phyloP scores from a whole-genome alignment of 2,329 filamentous ascomycete species.

The Calonectria montana region DNA sequence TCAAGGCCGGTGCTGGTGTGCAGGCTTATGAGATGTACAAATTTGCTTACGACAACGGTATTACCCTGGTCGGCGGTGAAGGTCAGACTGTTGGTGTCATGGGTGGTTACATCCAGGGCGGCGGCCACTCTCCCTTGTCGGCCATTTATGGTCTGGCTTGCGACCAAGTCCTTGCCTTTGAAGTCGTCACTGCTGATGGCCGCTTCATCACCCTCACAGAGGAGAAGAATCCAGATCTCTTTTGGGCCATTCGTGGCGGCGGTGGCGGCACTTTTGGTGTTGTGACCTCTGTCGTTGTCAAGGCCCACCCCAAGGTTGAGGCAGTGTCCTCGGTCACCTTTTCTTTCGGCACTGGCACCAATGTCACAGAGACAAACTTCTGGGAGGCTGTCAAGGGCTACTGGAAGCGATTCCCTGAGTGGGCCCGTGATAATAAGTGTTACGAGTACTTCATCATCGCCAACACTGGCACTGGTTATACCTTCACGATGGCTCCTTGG shows the following conservation, averaged over 20 bases:
- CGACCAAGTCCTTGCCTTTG: conserved; percentile 66
- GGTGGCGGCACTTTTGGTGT: conserved; percentile 62
- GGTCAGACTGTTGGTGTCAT: conserved; percentile 66
- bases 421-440: conserved; percentile 37
- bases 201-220: conserved; percentile 55
- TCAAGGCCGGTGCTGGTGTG: conserved; percentile 66
- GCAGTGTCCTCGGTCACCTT: conserved; percentile 46
- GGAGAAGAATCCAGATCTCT: conserved; percentile 64
- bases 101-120: conserved; percentile 71
- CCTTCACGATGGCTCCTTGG: conserved; percentile 46
- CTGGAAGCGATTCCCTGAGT: conserved; percentile 39
- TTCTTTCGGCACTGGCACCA: conserved; percentile 33
- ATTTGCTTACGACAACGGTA: conserved; percentile 57
- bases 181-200: conserved; percentile 65
- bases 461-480: conserved; percentile 43
- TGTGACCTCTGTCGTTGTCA: conserved; percentile 52
- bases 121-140: conserved; percentile 65
- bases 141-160: conserved; percentile 66
- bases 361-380: conserved; percentile 40
- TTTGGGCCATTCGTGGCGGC: conserved; percentile 70
- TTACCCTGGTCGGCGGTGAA: conserved; percentile 65
- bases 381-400: conserved; percentile 43
- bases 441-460: conserved; percentile 42
- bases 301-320: conserved; percentile 46
- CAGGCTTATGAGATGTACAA: conserved; percentile 58